A percentile compares a stretch with the other conserved stretches of the same genome.
phyloP scores from a whole-genome alignment of 257 asterid species.

The Misopates orontium region DNA sequence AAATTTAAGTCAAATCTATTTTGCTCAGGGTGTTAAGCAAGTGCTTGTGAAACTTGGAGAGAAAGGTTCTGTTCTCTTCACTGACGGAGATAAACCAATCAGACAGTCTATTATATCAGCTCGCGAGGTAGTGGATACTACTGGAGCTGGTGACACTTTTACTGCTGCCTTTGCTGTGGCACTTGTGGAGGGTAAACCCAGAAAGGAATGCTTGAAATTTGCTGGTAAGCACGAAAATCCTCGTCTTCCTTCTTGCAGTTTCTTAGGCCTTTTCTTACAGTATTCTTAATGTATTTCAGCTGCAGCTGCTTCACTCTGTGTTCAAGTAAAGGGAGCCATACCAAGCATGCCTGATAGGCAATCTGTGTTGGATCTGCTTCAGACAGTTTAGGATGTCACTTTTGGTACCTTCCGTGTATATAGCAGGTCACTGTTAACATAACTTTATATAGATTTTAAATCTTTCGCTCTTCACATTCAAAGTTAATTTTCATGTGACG shows the following conservation, averaged over 20 bases:
- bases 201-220: slow-evolving; percentile 69
- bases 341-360: slow-evolving; percentile 92
- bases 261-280: slow-evolving; percentile 22
- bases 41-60: slow-evolving; percentile 91
- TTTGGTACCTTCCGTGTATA: slow-evolving; percentile 23
- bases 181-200: slow-evolving; percentile 82
- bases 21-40: slow-evolving; percentile 81
- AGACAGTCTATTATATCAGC: slow-evolving; percentile 74
- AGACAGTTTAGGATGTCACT: slow-evolving; percentile 41
- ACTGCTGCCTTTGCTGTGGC: slow-evolving; percentile 97
- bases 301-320: slow-evolving; percentile 94
- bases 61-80: slow-evolving; percentile 80
- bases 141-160: slow-evolving; percentile 98
- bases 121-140: slow-evolving; percentile 78
- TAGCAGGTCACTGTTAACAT: slow-evolving; percentile 34
- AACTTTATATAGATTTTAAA: neutral
- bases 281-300: slow-evolving; percentile 48
- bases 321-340: slow-evolving; percentile 97
- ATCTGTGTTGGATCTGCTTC: slow-evolving; percentile 71
- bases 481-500: neutral
- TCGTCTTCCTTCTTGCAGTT: neutral
- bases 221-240: slow-evolving; percentile 55
- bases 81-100: slow-evolving; percentile 75
- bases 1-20: neutral
- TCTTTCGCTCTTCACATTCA: neutral